Evolutionary conservation across 1,284 basidiomycete species (phyloP).

Genomic region (Lignosus rhinocerotis): DNA sequence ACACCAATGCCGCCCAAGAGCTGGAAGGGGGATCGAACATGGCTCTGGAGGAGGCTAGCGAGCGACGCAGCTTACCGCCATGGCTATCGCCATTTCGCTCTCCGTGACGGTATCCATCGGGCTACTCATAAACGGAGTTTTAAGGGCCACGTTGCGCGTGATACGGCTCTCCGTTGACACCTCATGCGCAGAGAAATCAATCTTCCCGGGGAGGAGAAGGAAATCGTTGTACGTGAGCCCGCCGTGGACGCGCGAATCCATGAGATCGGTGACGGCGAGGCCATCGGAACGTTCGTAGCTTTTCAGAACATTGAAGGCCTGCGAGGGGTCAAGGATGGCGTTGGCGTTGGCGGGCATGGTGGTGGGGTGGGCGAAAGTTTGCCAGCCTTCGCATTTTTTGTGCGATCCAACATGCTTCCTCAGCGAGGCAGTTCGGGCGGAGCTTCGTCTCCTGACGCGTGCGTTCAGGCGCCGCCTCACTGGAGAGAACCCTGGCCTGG

Average conservation of each 20-base stretch:
- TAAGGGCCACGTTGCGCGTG: conserved; percentile 90
- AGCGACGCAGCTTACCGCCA: conserved; percentile 67
- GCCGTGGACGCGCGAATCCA: conserved; percentile 87
- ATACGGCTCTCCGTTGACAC: conserved; percentile 87
- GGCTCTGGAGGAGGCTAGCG: conserved; percentile 14
- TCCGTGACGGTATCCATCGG: conserved; percentile 99
- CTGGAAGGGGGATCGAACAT: conserved; percentile 41
- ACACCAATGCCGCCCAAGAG: conserved; percentile 97
- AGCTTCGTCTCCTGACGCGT: neutral
- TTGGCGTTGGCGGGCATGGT: conserved; percentile 31
- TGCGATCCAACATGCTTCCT: conserved; percentile 6
- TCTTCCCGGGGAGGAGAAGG: conserved; percentile 92
- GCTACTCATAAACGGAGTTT: conserved; percentile 96
- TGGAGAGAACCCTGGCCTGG: conserved; percentile 1
- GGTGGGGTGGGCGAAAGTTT: conserved; percentile 28
- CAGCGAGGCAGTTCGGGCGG: conserved; percentile 12
- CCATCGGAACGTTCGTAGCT: conserved; percentile 84
- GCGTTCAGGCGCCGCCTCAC: neutral
- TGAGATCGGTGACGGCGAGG: conserved; percentile 83
- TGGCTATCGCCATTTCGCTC: conserved; percentile 93
- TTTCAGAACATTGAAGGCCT: conserved; percentile 74
- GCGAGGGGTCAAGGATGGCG: conserved; percentile 56
- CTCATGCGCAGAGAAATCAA: conserved; percentile 86
- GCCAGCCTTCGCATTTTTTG: conserved; percentile 22
- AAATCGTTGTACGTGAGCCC: conserved; percentile 98